Evolutionary conservation across 495 filamentous ascomycete genomes (phyloP).

Genomic region (Aspergillus nidulans): DNA sequence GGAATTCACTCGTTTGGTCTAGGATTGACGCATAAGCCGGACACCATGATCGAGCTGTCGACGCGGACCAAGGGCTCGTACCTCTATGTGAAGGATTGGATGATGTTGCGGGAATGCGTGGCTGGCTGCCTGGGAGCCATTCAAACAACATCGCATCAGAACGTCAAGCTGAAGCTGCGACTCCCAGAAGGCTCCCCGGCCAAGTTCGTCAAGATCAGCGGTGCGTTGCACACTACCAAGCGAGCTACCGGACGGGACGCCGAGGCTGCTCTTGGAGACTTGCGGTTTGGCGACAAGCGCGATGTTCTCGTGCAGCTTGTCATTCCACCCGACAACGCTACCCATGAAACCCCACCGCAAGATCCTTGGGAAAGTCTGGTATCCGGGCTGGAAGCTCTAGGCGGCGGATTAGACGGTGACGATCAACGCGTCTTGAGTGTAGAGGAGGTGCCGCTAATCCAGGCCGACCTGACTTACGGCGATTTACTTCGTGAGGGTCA

Average conservation of each 20-base stretch:
- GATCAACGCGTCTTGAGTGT: constrained; percentile 80
- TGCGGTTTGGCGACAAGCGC: constrained; percentile 95
- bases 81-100: constrained; percentile 99
- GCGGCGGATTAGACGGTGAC: constrained; percentile 84
- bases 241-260: constrained; percentile 95
- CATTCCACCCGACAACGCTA: constrained; percentile 82
- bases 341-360: constrained; percentile 81
- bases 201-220: constrained; percentile 97
- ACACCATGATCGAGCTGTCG: constrained; percentile 97
- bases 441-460: constrained; percentile 92
- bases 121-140: constrained; percentile 92
- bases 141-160: constrained; percentile 96
- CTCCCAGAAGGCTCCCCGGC: constrained; percentile 95
- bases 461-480: constrained; percentile 90
- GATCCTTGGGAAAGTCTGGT: constrained; percentile 97
- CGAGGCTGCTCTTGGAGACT: constrained; percentile 86
- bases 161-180: constrained; percentile 92
- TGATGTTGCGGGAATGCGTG: constrained; percentile 98
- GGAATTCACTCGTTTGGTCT: constrained; percentile 95
- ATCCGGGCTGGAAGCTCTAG: constrained; percentile 89
- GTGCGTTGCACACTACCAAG: constrained; percentile 94
- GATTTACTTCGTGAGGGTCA: constrained; percentile 92
- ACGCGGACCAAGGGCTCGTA: constrained; percentile 95
- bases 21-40: constrained; percentile 95
- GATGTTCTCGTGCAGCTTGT: constrained; percentile 95